Evolutionary conservation across 2,329 filamentous ascomycete species (phyloP).

Genomic region (Bisporella sp.): DNA sequence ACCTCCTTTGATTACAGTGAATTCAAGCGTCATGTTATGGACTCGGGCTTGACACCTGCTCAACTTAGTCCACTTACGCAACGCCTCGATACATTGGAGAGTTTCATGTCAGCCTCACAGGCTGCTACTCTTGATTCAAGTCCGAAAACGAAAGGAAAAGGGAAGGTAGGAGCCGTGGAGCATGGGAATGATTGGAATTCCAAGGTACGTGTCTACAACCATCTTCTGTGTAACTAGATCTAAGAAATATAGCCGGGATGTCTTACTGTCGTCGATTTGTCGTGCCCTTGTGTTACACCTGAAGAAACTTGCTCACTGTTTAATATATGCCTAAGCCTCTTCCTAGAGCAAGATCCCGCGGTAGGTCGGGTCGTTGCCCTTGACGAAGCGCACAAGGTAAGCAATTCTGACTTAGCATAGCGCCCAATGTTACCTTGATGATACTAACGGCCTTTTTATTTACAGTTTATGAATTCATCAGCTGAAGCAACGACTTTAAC

Average conservation of each 20-base stretch:
- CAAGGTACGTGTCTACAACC: neutral
- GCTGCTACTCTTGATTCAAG: neutral
- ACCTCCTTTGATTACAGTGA: conserved; percentile 35
- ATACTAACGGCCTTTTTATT: neutral
- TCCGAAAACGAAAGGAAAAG: neutral
- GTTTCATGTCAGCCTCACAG: conserved; percentile 43
- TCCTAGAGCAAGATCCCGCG: conserved; percentile 45
- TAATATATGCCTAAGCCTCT: conserved; percentile 61
- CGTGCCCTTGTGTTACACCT: conserved; percentile 61
- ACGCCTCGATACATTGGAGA: conserved; percentile 55
- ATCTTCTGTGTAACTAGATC: neutral
- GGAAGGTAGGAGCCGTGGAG: neutral
- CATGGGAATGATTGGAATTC: neutral
- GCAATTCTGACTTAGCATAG: neutral
- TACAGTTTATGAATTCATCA: conserved; percentile 50
- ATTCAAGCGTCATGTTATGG: conserved; percentile 32
- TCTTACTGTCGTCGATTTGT: conserved; percentile 65
- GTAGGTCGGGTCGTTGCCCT: conserved; percentile 58
- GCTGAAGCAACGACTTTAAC: conserved; percentile 52
- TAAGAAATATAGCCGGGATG: conserved; percentile 33
- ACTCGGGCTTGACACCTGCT: conserved; percentile 33
- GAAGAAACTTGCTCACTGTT: conserved; percentile 66
- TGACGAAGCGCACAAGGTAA: conserved; percentile 70
- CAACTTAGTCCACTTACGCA: conserved; percentile 50
- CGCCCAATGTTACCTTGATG: neutral